A percentile compares a stretch with the other conserved stretches of the same genome.
Conservation (phyloP, 2,329 filamentous ascomycete species). For the Colletotrichum noveboracense region DNA sequence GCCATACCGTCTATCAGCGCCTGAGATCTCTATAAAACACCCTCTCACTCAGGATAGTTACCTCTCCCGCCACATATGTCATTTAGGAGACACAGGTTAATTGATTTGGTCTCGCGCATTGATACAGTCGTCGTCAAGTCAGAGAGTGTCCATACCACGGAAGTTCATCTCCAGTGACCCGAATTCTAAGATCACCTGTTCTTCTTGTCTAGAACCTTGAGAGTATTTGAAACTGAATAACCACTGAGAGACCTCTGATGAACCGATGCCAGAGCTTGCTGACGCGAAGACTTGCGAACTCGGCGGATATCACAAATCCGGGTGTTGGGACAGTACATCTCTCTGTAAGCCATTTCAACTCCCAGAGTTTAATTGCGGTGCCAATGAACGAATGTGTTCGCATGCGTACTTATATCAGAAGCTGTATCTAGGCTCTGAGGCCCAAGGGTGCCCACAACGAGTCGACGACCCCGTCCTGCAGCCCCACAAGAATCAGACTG, state of each 20-base stretch:
- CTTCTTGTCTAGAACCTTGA: no score
- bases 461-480: not conserved
- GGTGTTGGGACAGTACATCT: no score
- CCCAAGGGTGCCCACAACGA: not conserved
- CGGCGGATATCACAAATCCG: no score
- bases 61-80: not conserved
- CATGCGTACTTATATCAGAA: not conserved
- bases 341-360: no score
- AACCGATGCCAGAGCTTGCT: no score
- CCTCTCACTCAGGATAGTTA: not conserved
- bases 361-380: not conserved
- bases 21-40: fast-evolving
- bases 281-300: no score
- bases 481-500: not conserved
- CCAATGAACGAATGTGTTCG: not conserved
- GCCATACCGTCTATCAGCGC: not conserved
- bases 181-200: no score
- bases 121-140: fast-evolving
- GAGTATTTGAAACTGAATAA: no score
- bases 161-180: no score
- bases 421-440: not conserved
- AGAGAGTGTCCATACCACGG: not conserved
- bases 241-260: no score
- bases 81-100: no score
- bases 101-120: not conserved